Evolutionary conservation across 2,329 filamentous ascomycete genomes (phyloP), one percentile per base, ranked within the genome.

Genomic region (Fusarium udum): DNA sequence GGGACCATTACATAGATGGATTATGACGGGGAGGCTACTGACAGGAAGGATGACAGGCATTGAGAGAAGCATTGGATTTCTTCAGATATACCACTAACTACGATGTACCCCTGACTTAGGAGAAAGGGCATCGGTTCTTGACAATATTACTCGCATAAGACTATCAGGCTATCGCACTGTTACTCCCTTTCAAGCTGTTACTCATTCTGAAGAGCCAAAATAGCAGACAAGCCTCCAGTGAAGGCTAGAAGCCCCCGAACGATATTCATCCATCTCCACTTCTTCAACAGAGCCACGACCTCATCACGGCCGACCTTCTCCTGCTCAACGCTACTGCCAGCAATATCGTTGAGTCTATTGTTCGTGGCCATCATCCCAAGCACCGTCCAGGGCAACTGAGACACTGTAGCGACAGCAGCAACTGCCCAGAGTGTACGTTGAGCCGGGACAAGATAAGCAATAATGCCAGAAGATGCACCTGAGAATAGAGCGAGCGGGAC

Each of bases 191-290:
- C 13, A 24, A n/a, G 6, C 10, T 18, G 3, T 51, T 34, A 65
- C 39, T 72, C 58, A 24, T 26, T 59, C 40, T 69, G 53, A n/a
- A 72, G 22, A n/a, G 67, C 71, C 31, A 60, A 65, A 39, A 74
- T 40, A 59, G 60, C 70, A 43, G 70, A 52, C n/a, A 73, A 16
- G 1, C 72, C 72, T 48, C 72, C 72, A 8, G 58, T 28, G 26
- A 74, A 66, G 10, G 72, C 72, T 49, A 74, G 45, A 52, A 62
- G 43, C 12, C 72, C 72, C 20, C 72, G 43, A 1, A 74, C 64
- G 15, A 74, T 72, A 26, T 74, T 74, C 72, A 74, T 74, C 64
- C 72, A 74, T 37, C 61, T 59, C 72, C 72, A 74, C 4, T 63
- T 62, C 60, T 67, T 72, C 49, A 74, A 24, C 58, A 74, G 49